Evolutionary conservation across 306 rosid species (phyloP).

Genomic region (Medicago ruthenica): DNA sequence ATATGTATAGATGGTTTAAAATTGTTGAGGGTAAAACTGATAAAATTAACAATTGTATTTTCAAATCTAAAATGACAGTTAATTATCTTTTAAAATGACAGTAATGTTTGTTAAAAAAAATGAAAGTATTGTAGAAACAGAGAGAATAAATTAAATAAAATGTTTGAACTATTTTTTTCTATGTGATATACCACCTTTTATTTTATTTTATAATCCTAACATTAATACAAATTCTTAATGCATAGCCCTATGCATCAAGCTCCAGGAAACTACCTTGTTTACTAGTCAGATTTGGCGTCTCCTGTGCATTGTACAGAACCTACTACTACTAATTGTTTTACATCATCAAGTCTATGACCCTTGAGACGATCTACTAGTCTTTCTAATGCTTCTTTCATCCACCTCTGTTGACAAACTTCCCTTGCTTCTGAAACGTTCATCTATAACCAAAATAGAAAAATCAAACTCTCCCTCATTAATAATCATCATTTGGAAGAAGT

Average conservation of each 20-base stretch:
- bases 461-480: background rate
- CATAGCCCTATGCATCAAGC: background rate
- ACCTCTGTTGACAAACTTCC: slow-evolving; percentile 82
- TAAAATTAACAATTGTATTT: too few relatives aligned
- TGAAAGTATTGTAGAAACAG: too few relatives aligned
- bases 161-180: background rate
- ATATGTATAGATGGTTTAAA: too few relatives aligned
- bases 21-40: too few relatives aligned
- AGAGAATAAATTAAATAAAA: too few relatives aligned
- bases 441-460: slow-evolving; percentile 44
- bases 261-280: slow-evolving; percentile 33
- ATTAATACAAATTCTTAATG: slow-evolving; percentile 19
- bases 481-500: background rate
- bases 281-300: slow-evolving; percentile 50
- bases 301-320: slow-evolving; percentile 40
- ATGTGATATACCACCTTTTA: background rate
- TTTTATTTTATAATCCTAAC: slow-evolving; percentile 2
- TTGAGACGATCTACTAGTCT: slow-evolving; percentile 65
- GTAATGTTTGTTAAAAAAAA: too few relatives aligned
- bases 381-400: slow-evolving; percentile 95
- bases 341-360: slow-evolving; percentile 40
- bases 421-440: slow-evolving; percentile 75
- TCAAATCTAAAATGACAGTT: too few relatives aligned
- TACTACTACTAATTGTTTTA: slow-evolving; percentile 22
- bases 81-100: too few relatives aligned